Percentiles rank a stretch among this genome's conserved stretches.
These are phyloP conservation scores for Ophioceras dolichostomum DNA, from an alignment of 2,329 filamentous ascomycete species.

Conservation along the genomic window DNA sequence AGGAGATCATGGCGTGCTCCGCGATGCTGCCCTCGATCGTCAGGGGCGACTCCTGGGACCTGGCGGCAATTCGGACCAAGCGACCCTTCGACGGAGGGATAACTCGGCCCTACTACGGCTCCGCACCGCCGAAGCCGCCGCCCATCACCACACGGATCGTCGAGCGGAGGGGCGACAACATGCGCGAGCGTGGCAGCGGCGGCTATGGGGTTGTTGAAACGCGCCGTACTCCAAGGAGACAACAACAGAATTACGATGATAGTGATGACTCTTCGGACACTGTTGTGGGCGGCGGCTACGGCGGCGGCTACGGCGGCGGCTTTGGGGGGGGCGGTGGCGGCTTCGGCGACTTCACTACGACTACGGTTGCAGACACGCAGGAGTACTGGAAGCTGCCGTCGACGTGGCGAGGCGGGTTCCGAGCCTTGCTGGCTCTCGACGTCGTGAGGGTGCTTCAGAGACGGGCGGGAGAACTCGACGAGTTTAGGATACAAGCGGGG, in stretches of 20 bases:
- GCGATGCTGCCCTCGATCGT: no score
- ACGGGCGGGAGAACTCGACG: slow-evolving; percentile 16
- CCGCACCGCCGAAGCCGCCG: neutral
- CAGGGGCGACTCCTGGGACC: neutral
- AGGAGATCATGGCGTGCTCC: no score
- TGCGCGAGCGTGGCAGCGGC: no score
- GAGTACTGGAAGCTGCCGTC: slow-evolving; percentile 15
- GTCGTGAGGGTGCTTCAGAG: slow-evolving; percentile 23
- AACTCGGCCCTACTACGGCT: no score
- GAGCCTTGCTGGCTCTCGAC: slow-evolving; percentile 25
- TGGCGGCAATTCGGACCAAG: neutral
- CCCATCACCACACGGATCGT: neutral
- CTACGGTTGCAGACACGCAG: no score
- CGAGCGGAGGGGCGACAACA: neutral
- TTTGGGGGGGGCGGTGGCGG: no score
- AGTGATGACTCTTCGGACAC: no score
- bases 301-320: neutral
- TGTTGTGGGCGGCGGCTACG: neutral
- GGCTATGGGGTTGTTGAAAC: no score
- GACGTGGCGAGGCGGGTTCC: slow-evolving; percentile 23
- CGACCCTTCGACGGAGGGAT: neutral
- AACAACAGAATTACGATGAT: no score
- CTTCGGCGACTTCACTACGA: no score
- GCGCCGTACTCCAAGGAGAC: no score
- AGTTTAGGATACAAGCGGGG: slow-evolving; percentile 13